Conservation (phyloP, 768 basidiomycete genomes). For the Panaeolus papilionaceus region DNA sequence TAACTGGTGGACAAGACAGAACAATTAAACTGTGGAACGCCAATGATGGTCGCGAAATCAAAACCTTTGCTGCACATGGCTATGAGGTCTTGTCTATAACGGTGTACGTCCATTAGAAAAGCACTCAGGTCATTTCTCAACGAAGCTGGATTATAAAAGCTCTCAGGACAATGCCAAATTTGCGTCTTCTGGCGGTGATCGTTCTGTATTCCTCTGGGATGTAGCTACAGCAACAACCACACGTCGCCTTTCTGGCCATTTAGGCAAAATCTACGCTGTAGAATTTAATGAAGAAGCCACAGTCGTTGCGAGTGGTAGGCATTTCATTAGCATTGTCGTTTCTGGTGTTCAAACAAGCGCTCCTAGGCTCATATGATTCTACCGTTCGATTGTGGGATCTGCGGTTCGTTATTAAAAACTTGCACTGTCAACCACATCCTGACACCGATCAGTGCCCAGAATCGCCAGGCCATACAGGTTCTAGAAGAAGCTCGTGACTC, state of each 20-base stretch:
- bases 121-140: constrained; percentile 1
- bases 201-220: constrained; percentile 95
- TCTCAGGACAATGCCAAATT: constrained; percentile 95
- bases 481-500: constrained; percentile 90
- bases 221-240: constrained; percentile 87
- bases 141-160: constrained; percentile 42
- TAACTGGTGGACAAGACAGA: constrained; percentile 95
- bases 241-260: constrained; percentile 85
- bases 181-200: constrained; percentile 93
- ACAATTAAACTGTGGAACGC: constrained; percentile 93
- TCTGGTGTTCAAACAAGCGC: constrained; percentile 15
- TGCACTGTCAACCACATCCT: constrained; percentile 11
- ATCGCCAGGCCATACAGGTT: constrained; percentile 87
- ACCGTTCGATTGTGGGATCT: constrained; percentile 94
- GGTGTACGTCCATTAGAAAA: constrained; percentile 61
- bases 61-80: constrained; percentile 89
- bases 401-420: constrained; percentile 52
- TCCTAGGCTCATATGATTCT: constrained; percentile 89
- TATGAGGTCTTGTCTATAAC: constrained; percentile 93
- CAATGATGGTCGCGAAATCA: constrained; percentile 84
- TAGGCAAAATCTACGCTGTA: constrained; percentile 89
- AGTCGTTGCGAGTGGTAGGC: constrained; percentile 85
- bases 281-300: constrained; percentile 90
- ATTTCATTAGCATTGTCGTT: constrained; percentile 1
- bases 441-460: constrained; percentile 59